Percentiles rank a stretch among this genome's conserved stretches.
phyloP scores from a whole-genome alignment of 768 basidiomycete genomes.

The Holtermannia corniformis region DNA sequence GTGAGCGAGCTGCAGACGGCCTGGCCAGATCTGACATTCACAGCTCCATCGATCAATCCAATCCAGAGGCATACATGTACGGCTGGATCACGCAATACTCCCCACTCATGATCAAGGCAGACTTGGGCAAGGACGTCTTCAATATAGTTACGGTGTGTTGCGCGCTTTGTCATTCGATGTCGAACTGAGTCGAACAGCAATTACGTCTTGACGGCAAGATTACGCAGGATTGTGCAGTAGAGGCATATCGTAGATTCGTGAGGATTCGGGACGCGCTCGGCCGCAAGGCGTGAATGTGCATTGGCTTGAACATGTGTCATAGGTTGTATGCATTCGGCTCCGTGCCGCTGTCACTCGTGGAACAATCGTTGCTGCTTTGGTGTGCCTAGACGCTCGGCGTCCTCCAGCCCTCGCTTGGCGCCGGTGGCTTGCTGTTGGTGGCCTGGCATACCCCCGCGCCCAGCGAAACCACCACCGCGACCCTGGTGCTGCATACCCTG shows the following conservation, averaged over 20 bases:
- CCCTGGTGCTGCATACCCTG: background rate
- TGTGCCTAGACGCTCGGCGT: background rate
- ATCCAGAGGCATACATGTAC: slow-evolving; percentile 2
- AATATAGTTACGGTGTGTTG: slow-evolving; percentile 12
- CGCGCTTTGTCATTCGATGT: no score
- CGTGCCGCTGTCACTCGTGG: no score
- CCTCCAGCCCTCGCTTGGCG: background rate
- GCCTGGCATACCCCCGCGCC: slow-evolving; percentile 10
- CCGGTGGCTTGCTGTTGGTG: background rate
- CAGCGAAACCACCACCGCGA: background rate
- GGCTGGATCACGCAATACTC: slow-evolving; percentile 15
- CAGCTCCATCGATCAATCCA: slow-evolving; percentile 6
- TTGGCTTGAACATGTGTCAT: no score
- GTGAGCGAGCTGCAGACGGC: slow-evolving; percentile 5
- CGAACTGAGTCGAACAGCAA: no score
- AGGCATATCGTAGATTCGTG: no score
- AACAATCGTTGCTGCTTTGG: background rate
- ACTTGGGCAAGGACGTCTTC: slow-evolving; percentile 5
- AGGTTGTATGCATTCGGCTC: no score
- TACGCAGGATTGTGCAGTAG: no score
- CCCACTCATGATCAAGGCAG: slow-evolving; percentile 10
- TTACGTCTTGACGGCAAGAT: no score
- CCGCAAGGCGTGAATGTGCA: no score
- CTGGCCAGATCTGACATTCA: background rate
- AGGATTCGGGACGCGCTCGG: no score